Conservation (phyloP, 2,329 filamentous ascomycete species). For the Clonostachys byssicola region DNA sequence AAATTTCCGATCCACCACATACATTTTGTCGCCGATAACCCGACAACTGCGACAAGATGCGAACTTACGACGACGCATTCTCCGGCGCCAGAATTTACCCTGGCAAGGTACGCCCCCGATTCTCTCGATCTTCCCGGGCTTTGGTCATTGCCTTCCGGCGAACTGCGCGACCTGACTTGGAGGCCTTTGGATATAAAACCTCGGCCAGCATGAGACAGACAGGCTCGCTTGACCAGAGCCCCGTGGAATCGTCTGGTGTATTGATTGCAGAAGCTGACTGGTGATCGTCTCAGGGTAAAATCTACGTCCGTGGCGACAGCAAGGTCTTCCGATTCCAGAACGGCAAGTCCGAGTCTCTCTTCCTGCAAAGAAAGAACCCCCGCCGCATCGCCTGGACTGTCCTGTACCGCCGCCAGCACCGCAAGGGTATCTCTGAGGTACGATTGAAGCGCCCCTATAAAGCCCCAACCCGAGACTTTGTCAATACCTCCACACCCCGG, state of each 20-base stretch:
- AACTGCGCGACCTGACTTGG: neutral
- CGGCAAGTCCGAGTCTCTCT: slow-evolving; percentile 99
- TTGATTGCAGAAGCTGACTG: slow-evolving; percentile 16
- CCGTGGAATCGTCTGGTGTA: neutral
- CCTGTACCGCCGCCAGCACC: slow-evolving; percentile 97
- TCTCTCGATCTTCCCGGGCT: too few relatives aligned
- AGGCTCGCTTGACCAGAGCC: too few relatives aligned
- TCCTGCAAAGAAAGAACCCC: slow-evolving; percentile 99
- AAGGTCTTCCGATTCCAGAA: slow-evolving; percentile 99
- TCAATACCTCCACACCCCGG: neutral
- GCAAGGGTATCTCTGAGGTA: slow-evolving; percentile 99
- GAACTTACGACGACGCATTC: slow-evolving; percentile 64
- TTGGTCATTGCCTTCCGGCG: too few relatives aligned
- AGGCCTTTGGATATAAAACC: neutral
- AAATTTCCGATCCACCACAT: slow-evolving; percentile 29
- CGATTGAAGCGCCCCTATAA: slow-evolving; percentile 26
- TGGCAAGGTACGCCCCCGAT: slow-evolving; percentile 52
- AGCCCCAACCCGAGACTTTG: neutral
- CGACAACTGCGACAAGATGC: slow-evolving; percentile 49
- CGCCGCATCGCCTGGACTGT: slow-evolving; percentile 98
- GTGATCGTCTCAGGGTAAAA: slow-evolving; percentile 73
- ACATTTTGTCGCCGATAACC: slow-evolving; percentile 31
- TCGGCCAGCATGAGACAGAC: too few relatives aligned
- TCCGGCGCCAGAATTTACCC: slow-evolving; percentile 65
- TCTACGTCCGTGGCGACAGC: slow-evolving; percentile 99